Base-by-base conservation (phyloP, 805 yeast species). In the Wickerhamomyces hampshirensis region DNA sequence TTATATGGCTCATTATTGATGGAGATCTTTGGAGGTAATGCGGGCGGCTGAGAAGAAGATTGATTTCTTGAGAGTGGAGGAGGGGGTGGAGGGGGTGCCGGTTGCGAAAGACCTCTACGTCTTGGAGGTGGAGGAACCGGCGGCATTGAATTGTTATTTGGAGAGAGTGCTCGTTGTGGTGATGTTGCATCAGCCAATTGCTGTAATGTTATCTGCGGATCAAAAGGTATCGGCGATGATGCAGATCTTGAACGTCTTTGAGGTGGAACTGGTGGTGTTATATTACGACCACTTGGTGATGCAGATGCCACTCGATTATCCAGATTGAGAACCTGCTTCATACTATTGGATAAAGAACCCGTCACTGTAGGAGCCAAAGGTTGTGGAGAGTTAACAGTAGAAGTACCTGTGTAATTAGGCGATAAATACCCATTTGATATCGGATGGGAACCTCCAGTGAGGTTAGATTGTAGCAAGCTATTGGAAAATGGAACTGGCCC, bases 321-420 rank as follows among this genome's bases (percentile, higher is more conserved):
- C 8, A n/a, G 18, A 3, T 26, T 31, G n/a, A 30, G 12, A 21
- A 28, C 16, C 23, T 35, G 34, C 31, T 41, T 38, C 48, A 43
- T 39, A 9, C 46, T 30, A 9, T 30, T 18, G 19, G 66, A 62
- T 2, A 66, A 65, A 7, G 70, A 64, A 0, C 69, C 69, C 1
- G 71, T 65, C 33, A 64, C 59, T 21, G 68, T 50, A 4, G 69
- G 69, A 32, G 50, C 53, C 35, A 63, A 39, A 5, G 60, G 58
- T 28, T 44, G n/a, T 46, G 39, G 19, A 19, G 33, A 6, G 17
- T 18, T 18, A 11, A 31, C 10, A 5, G 6, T 27, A 27, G 34
- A 13, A 37, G 33, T 18, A 18, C 42, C 40, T 24, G 37, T 33
- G 35, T 39, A 28, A 18, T 38, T 40, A 18, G 53, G 49, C 12